Base-by-base conservation (phyloP, 2,329 filamentous ascomycete species). In the Thermomyces lanuginosus region DNA sequence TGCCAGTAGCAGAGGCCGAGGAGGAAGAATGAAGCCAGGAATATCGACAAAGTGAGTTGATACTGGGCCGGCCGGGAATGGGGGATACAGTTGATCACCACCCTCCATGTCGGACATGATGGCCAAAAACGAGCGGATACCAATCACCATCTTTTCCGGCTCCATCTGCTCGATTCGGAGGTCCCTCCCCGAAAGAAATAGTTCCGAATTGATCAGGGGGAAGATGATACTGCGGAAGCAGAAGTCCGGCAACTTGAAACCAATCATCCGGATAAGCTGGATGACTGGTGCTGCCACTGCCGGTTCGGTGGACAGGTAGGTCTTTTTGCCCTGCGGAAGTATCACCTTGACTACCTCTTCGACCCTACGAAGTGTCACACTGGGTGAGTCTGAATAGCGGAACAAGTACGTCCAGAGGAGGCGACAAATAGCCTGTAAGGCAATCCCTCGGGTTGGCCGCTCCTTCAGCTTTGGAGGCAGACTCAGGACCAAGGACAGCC, bases 101-200 rank as follows among this genome's bases (percentile, higher is more conserved):
- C 77, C 86, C 50, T 98, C 89, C 14, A 95, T 61, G 48, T 98
- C 89, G 1, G 78, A 69, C 71, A 98, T 86, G 39, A 95, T 82
- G 16, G 78, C 80, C 15, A 98, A 63, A 47, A 95, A 98, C 3
- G 89, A 80, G 36, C 83, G 72, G 36, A 98, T 98, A 2, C 84
- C 89, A 40, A 98, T 79, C n/a, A 95, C 86, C 57, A 93, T 92
- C 42, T 81, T 77, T 46, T 98, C 91, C 0, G 91, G 89, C 35
- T 98, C 89, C 35, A 98, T 66, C 44, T 91, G 81, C 45, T 95
- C 89, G 15, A 93, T 78, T 45, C 72, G 83, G 21, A 89, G 58
- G 22, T 92, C 80, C 42, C 75, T 80, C 61, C 63, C 64, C 10
- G 73, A 70, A 15, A 69, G 64, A 46, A 93, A 89, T n/a, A 83